phyloP scores from a whole-genome alignment of 192 early-diverging fungal species.

The Dissophora globulifera region DNA sequence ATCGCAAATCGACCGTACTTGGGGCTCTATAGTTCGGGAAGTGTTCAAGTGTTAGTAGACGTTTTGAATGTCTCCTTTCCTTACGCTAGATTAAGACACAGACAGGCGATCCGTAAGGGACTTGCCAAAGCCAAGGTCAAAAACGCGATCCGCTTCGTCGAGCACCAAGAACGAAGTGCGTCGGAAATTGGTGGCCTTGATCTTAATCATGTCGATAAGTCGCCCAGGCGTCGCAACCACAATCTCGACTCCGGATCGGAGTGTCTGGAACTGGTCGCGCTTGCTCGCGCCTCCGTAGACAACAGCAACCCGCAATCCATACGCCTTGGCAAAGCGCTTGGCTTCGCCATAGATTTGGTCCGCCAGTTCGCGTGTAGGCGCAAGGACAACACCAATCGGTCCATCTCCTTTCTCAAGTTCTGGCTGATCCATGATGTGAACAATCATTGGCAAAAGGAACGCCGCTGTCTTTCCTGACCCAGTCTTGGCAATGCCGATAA shows the following conservation, averaged over 20 bases:
- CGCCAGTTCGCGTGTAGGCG: conserved; percentile 83
- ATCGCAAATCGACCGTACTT: conserved; percentile 82
- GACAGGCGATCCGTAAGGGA: conserved; percentile 39
- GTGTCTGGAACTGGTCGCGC: conserved; percentile 84
- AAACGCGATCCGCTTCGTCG: conserved; percentile 97
- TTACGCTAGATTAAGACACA: no score
- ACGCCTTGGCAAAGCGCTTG: conserved; percentile 84
- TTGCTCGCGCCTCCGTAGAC: conserved; percentile 87
- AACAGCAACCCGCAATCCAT: conserved; percentile 71
- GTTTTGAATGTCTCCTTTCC: no score
- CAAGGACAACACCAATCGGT: conserved; percentile 81
- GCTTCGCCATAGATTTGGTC: conserved; percentile 82
- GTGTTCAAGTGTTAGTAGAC: background rate
- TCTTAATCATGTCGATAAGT: conserved; percentile 88
- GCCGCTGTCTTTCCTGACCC: conserved; percentile 90
- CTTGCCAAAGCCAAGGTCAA: conserved; percentile 94
- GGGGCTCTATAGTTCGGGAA: conserved; percentile 63
- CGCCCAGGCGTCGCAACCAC: conserved; percentile 87
- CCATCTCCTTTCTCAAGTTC: conserved; percentile 81
- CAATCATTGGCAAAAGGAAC: conserved; percentile 84
- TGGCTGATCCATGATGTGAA: conserved; percentile 88
- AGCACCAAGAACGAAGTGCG: conserved; percentile 89
- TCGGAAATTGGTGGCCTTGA: conserved; percentile 85
- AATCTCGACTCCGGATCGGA: conserved; percentile 79
- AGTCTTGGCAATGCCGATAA: conserved; percentile 88